phyloP scores from a whole-genome alignment of 23 red algal species.

The Gracilaria domingensis region DNA sequence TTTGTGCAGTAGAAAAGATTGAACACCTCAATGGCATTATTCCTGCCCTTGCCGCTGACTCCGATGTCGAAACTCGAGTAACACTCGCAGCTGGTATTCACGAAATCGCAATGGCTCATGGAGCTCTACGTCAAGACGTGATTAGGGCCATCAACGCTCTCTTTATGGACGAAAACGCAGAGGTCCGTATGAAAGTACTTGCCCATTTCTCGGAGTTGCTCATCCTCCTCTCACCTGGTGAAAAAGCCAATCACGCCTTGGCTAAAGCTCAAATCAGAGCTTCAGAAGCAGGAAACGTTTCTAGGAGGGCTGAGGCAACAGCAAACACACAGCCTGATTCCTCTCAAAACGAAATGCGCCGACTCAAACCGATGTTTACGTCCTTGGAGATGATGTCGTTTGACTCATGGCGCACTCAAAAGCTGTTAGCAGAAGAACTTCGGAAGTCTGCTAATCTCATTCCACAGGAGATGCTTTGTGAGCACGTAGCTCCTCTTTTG shows the following conservation, averaged over 20 bases:
- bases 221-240: constrained; percentile 22
- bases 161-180: constrained; percentile 67
- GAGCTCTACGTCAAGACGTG: constrained; percentile 26
- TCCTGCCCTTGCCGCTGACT: constrained; percentile 62
- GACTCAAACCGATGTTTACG: constrained; percentile 67
- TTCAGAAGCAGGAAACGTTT: neutral
- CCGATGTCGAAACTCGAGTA: constrained; percentile 76
- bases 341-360: constrained; percentile 36
- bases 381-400: constrained; percentile 60
- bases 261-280: constrained; percentile 40
- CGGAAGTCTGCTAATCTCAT: constrained; percentile 52
- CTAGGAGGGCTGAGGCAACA: neutral
- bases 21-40: constrained; percentile 56
- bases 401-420: constrained; percentile 78
- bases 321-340: neutral
- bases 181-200: constrained; percentile 75
- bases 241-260: constrained; percentile 36
- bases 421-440: constrained; percentile 71
- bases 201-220: constrained; percentile 59
- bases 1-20: constrained; percentile 24
- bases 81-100: constrained; percentile 79
- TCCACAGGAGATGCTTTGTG: constrained; percentile 77
- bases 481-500: constrained; percentile 74
- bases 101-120: constrained; percentile 42
- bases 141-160: constrained; percentile 49